Evolutionary conservation across 371 early-diverging fungal genomes (phyloP), one percentile per base, ranked within the genome.

Genomic region (Funneliformis caledonium): DNA sequence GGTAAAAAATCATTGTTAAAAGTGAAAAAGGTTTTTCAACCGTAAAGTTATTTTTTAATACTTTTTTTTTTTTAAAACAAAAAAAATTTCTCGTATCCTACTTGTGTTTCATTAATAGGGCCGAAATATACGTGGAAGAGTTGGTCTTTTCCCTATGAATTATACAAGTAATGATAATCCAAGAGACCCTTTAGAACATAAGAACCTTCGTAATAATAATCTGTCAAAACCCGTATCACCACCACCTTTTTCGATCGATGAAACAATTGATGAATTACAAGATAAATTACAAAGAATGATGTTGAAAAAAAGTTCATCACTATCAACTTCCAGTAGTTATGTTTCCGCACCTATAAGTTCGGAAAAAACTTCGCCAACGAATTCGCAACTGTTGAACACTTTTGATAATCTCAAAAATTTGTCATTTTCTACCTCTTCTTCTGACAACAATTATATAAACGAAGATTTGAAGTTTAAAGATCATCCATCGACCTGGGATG

Each of bases 91-190:
- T 9, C 31, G 10, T 68, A 7, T 68, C 31, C 5, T 68, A 42
- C 42, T 26, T 52, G 0, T 19, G 8, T 11, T 67, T 64, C 67
- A 26, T 19, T 26, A 43, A 9, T 60, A 83, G 93, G 94, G 95
- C n/a, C 86, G 86, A 76, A 92, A 90, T 76, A 56, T 85, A 1
- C 83, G 84, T 60, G 92, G 92, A 45, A 86, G 89, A 52, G 85
- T 87, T 31, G 93, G 94, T 31, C 84, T 93, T 31, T 94, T 94
- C 81, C 95, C 93, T 37, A 87, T 85, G 86, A 93, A 89, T 83
- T 91, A 90, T 82, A 86, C 88, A 81, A 89, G 88, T 37, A 77
- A 76, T 43, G 84, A 82, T 47, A 83, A 85, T 78, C 83, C 83
- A 14, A 12, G 4, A 56, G 4, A 56, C 16, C 16, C 7, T 19